phyloP scores from a whole-genome alignment of 2,329 filamentous ascomycete genomes.

The Tolypocladium pustulatum region DNA sequence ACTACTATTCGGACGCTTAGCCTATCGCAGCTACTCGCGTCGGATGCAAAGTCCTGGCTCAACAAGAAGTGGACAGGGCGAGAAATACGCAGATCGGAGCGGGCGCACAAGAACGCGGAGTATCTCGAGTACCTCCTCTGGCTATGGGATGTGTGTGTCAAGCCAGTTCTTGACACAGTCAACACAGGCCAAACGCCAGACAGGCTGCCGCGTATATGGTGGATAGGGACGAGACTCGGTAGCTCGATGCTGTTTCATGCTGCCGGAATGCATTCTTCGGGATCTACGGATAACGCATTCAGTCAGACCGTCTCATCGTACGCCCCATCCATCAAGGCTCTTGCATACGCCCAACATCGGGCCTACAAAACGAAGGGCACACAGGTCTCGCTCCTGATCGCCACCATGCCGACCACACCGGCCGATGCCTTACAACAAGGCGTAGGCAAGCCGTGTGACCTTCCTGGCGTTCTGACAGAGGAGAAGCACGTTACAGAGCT shows the following conservation, averaged over 20 bases:
- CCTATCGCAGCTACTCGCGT: not conserved
- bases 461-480: not conserved
- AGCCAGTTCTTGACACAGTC: not conserved
- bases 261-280: not conserved
- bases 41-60: not conserved
- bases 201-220: not conserved
- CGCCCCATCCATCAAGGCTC: not conserved
- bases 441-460: not conserved
- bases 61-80: not conserved
- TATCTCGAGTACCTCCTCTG: not conserved
- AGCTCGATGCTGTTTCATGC: not conserved
- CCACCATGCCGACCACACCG: not conserved
- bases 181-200: not conserved
- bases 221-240: not conserved
- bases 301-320: not conserved
- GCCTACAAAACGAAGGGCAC: not conserved
- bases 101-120: not conserved
- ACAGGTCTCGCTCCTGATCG: not conserved
- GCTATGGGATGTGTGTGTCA: not conserved
- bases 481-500: not conserved
- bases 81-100: not conserved
- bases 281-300: not conserved
- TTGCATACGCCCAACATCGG: not conserved
- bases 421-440: no score
- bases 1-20: not conserved